phyloP scores from a whole-genome alignment of 2,329 filamentous ascomycete species.

The Penicillium polonicum region DNA sequence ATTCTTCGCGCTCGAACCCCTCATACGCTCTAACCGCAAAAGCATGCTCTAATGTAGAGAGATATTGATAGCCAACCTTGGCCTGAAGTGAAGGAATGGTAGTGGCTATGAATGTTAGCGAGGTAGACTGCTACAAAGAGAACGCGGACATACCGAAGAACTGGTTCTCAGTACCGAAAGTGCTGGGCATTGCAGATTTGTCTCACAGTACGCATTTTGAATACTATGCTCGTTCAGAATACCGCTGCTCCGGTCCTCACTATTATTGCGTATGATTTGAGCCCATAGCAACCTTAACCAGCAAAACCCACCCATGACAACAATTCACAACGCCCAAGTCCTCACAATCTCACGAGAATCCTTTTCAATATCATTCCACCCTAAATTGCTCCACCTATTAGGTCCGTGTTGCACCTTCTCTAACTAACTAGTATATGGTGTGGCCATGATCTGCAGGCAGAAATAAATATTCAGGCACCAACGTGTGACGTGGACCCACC shows the following conservation, averaged over 20 bases:
- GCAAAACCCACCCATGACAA: background rate
- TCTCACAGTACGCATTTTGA: constrained; percentile 77
- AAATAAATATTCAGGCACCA: background rate
- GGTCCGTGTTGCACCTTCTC: too few relatives aligned
- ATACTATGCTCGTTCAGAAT: constrained; percentile 83
- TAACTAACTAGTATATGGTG: too few relatives aligned
- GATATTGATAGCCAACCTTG: background rate
- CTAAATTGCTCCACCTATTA: constrained; percentile 43
- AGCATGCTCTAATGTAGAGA: background rate
- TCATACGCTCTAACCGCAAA: background rate
- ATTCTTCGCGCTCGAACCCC: background rate
- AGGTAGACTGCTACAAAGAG: background rate
- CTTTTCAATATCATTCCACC: constrained; percentile 36
- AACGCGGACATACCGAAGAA: constrained; percentile 72
- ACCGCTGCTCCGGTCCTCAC: constrained; percentile 89
- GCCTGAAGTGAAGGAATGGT: constrained; percentile 56
- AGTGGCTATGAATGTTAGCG: constrained; percentile 54
- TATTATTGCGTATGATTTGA: constrained; percentile 76
- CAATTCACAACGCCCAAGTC: constrained; percentile 16
- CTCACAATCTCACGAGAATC: constrained; percentile 26
- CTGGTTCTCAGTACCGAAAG: constrained; percentile 93
- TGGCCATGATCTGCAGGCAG: too few relatives aligned
- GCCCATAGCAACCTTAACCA: too few relatives aligned
- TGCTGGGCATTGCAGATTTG: constrained; percentile 89
- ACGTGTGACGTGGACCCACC: background rate